These are phyloP conservation scores for Carex myosuroides DNA, from an alignment of 176 grass and related monocot genomes.

Conservation along the genomic window DNA sequence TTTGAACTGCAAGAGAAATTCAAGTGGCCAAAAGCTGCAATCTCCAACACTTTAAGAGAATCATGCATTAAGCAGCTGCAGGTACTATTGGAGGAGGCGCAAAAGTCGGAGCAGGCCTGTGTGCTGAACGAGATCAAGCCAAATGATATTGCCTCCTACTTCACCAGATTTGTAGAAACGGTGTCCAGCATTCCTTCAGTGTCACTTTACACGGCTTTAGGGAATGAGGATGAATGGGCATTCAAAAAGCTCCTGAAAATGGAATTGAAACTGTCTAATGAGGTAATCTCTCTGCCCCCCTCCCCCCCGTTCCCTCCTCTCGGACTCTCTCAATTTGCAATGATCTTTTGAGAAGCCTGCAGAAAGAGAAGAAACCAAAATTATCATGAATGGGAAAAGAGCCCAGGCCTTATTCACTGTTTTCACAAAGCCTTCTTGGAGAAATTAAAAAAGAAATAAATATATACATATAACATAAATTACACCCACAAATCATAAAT, in stretches of 20 bases:
- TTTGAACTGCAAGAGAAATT: constrained; percentile 99
- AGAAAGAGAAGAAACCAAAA: not conserved
- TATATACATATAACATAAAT: too few species aligned
- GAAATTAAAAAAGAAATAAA: too few species aligned
- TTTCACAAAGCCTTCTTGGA: not conserved
- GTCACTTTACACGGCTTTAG: constrained; percentile 68
- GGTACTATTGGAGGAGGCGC: constrained; percentile 80
- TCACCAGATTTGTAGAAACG: constrained; percentile 74
- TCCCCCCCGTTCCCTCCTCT: not conserved
- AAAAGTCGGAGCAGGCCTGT: constrained; percentile 47
- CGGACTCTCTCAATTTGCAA: not conserved
- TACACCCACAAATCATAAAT: too few species aligned
- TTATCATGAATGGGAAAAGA: not conserved
- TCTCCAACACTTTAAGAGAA: constrained; percentile 54
- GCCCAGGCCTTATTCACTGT: not conserved
- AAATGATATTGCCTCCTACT: constrained; percentile 75
- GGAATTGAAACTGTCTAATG: constrained; percentile 57
- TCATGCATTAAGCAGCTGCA: constrained; percentile 83
- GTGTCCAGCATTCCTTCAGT: constrained; percentile 90
- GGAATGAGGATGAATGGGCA: constrained; percentile 65
- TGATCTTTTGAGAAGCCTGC: not conserved
- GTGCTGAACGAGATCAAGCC: constrained; percentile 33
- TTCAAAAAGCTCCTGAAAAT: constrained; percentile 61
- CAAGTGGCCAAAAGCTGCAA: constrained; percentile 88
- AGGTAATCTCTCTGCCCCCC: constrained; percentile 42